Percentiles rank a stretch among this genome's conserved stretches.
Evolutionary conservation across 1,139 yeast genomes (phyloP).

Genomic region (Kazachstania sp.): DNA sequence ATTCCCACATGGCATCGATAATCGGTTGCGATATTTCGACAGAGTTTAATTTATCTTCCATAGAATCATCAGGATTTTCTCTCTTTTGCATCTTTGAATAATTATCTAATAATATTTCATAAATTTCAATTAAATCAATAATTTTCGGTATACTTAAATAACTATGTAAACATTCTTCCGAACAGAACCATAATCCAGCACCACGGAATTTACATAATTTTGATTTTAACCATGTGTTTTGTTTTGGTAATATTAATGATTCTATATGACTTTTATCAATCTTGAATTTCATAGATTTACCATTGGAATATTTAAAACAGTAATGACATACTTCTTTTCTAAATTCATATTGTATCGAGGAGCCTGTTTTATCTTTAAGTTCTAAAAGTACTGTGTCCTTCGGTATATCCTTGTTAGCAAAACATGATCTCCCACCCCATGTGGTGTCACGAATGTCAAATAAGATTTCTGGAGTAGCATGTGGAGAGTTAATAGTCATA

Average conservation of each 20-base stretch:
- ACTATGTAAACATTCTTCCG: constrained; percentile 36
- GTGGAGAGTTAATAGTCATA: not conserved
- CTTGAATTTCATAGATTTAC: constrained; percentile 40
- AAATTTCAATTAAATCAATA: constrained; percentile 23
- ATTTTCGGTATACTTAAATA: constrained; percentile 32
- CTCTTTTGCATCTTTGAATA: constrained; percentile 19
- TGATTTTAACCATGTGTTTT: not conserved
- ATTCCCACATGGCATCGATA: constrained; percentile 27
- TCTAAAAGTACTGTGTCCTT: constrained; percentile 37
- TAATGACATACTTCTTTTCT: constrained; percentile 56
- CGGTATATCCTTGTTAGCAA: constrained; percentile 38
- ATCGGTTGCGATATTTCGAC: constrained; percentile 7
- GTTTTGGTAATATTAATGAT: not conserved
- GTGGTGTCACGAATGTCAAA: constrained; percentile 38
- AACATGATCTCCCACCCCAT: constrained; percentile 63
- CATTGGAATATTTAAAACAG: constrained; percentile 47
- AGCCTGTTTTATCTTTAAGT: constrained; percentile 39
- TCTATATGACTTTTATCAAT: constrained; percentile 13
- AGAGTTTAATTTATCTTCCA: constrained; percentile 11
- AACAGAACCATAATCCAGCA: constrained; percentile 50
- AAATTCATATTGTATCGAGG: constrained; percentile 45
- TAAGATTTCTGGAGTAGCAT: not conserved
- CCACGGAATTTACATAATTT: constrained; percentile 24
- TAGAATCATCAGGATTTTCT: constrained; percentile 7
- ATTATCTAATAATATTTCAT: constrained; percentile 28